A percentile compares a stretch with the other conserved stretches of the same genome.
phyloP scores from a whole-genome alignment of 352 stramenopile genomes.

The Halophytophthora polymorphica region DNA sequence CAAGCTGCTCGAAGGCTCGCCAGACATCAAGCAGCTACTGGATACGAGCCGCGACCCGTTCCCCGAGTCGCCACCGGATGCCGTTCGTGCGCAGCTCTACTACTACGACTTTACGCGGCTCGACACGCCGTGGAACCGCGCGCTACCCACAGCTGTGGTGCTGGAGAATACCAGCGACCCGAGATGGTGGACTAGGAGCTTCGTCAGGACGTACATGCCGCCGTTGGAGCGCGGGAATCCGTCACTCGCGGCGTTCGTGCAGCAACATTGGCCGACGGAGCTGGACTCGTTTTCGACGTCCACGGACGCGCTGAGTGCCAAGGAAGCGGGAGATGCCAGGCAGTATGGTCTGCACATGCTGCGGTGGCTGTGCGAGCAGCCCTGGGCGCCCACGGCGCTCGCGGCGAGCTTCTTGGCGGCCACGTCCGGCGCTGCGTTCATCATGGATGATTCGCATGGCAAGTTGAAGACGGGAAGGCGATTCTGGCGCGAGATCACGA shows the following conservation, averaged over 20 bases:
- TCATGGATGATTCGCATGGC: too few relatives aligned
- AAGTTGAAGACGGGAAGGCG: constrained; percentile 20
- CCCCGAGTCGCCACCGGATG: constrained; percentile 29
- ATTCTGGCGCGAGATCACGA: constrained; percentile 4
- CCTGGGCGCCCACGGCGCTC: constrained; percentile 18
- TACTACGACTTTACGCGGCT: constrained; percentile 86
- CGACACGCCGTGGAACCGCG: constrained; percentile 55
- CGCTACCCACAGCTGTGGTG: constrained; percentile 28
- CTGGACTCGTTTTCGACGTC: background rate
- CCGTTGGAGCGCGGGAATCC: constrained; percentile 42
- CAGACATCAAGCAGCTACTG: constrained; percentile 63
- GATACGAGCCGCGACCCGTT: constrained; percentile 58
- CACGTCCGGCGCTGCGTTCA: constrained; percentile 18
- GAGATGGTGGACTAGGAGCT: constrained; percentile 46
- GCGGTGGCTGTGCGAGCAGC: constrained; percentile 10
- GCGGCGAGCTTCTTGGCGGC: constrained; percentile 3
- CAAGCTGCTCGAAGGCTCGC: constrained; percentile 71
- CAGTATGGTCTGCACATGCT: constrained; percentile 7
- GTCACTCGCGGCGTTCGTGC: constrained; percentile 38
- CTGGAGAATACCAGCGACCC: constrained; percentile 22
- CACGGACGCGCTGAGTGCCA: background rate
- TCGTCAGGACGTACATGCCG: constrained; percentile 38
- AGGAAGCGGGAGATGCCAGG: background rate
- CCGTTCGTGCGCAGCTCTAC: constrained; percentile 67
- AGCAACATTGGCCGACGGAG: constrained; percentile 25